phyloP scores from a whole-genome alignment of 164 flowering plant species.

The Euptelea pleiosperma region DNA sequence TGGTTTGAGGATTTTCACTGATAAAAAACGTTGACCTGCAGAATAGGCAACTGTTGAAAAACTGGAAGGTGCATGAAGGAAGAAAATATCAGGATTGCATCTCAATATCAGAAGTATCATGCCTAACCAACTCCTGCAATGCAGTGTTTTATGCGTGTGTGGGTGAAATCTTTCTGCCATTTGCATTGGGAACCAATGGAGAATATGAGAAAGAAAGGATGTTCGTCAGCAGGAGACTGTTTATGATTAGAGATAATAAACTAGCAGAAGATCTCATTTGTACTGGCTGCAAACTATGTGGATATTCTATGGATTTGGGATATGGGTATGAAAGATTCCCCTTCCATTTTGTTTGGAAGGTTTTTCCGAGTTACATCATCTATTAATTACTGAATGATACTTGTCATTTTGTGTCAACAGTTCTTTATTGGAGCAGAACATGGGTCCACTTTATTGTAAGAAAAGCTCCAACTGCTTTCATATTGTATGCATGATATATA shows the following conservation, averaged over 20 bases:
- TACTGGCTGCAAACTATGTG: slow-evolving; percentile 69
- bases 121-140: slow-evolving; percentile 34
- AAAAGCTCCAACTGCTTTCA: slow-evolving; percentile 50
- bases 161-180: slow-evolving; percentile 64
- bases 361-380: too few species aligned
- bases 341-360: not conserved
- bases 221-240: slow-evolving; percentile 60
- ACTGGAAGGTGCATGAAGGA: slow-evolving; percentile 63
- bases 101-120: slow-evolving; percentile 42
- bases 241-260: slow-evolving; percentile 15
- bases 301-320: slow-evolving; percentile 42
- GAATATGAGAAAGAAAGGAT: slow-evolving; percentile 45
- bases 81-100: slow-evolving; percentile 27
- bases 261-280: slow-evolving; percentile 67
- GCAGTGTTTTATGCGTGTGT: slow-evolving; percentile 52
- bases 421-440: slow-evolving; percentile 20
- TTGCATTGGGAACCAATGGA: slow-evolving; percentile 19
- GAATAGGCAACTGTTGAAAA: slow-evolving; percentile 26
- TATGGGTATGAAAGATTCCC: slow-evolving; percentile 25
- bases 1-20: slow-evolving; percentile 1
- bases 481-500: slow-evolving; percentile 46
- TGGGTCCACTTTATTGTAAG: slow-evolving; percentile 40
- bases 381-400: slow-evolving; percentile 7
- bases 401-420: slow-evolving; percentile 24
- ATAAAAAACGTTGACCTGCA: slow-evolving; percentile 14